phyloP scores from a whole-genome alignment of 164 flowering plant species.

The Platanus orientalis region DNA sequence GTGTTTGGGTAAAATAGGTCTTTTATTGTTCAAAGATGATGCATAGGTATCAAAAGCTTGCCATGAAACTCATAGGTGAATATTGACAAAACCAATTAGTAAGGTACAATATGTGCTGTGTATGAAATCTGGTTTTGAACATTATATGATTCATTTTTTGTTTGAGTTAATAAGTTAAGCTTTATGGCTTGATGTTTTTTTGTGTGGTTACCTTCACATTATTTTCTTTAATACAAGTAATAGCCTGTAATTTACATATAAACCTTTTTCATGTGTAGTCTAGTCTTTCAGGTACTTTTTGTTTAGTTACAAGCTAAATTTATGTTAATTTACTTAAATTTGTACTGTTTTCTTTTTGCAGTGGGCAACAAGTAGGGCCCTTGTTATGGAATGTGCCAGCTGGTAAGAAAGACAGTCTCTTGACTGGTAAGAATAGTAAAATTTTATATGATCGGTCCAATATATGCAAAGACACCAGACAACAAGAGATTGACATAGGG shows the following conservation, averaged over 20 bases:
- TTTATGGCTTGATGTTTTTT: not conserved
- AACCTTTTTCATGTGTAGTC: not conserved
- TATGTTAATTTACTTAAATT: not conserved
- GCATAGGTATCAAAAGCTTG: not conserved
- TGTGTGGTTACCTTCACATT: not conserved
- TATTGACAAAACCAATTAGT: not conserved
- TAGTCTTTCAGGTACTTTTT: not conserved
- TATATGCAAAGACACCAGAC: conserved; percentile 6
- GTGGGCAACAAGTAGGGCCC: conserved; percentile 65
- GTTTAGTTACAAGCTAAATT: not conserved
- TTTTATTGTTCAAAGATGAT: too few species aligned
- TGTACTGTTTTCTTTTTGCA: conserved; percentile 26
- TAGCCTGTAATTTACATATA: not conserved
- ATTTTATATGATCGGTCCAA: conserved; percentile 23
- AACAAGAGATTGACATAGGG: conserved; percentile 16
- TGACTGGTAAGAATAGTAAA: conserved; percentile 18
- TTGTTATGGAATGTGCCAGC: conserved; percentile 33
- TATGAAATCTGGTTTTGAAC: not conserved
- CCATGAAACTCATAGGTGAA: too few species aligned
- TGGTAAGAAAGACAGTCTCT: conserved; percentile 7
- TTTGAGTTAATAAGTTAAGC: not conserved
- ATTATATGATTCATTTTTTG: not conserved
- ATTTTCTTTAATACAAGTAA: not conserved
- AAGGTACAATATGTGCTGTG: not conserved
- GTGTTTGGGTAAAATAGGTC: too few species aligned